Percentiles rank a stretch among this genome's conserved stretches.
Conservation (phyloP, 495 filamentous ascomycete species). For the Penicillium egyptiacum region DNA sequence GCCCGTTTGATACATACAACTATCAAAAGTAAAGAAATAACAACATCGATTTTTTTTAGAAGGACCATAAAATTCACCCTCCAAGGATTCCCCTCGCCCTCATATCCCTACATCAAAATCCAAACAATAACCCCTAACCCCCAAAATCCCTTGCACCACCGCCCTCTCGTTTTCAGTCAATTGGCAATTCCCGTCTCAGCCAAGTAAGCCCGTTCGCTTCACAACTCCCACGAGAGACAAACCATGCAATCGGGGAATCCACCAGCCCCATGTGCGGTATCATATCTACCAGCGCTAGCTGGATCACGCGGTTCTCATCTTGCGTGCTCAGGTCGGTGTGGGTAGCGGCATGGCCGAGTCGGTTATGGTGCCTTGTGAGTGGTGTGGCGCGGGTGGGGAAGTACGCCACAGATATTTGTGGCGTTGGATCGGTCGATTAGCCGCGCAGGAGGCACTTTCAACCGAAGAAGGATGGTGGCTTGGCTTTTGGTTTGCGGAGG, state of each 20-base stretch:
- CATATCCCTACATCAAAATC: neutral
- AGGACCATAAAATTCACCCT: neutral
- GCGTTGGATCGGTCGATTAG: slow-evolving; percentile 21
- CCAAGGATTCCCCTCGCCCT: neutral
- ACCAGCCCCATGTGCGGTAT: slow-evolving; percentile 24
- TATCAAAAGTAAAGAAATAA: too few relatives aligned
- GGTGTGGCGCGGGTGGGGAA: slow-evolving; percentile 24
- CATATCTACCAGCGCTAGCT: slow-evolving; percentile 7
- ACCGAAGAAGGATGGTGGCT: neutral
- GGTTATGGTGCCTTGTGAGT: slow-evolving; percentile 27
- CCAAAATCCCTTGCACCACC: slow-evolving; percentile 25
- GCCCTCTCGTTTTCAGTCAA: slow-evolving; percentile 12
- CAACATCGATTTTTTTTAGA: neutral
- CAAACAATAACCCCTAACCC: neutral
- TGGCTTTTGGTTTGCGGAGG: neutral
- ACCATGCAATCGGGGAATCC: neutral
- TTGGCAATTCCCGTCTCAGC: slow-evolving; percentile 5
- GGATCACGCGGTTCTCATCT: neutral
- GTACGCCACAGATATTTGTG: slow-evolving; percentile 17
- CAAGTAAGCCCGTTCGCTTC: slow-evolving; percentile 16
- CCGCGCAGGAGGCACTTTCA: neutral
- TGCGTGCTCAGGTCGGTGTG: neutral
- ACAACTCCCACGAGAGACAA: slow-evolving; percentile 15
- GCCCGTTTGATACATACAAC: neutral
- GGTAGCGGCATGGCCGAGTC: slow-evolving; percentile 15